Evolutionary conservation across 208 protist species (phyloP).

Genomic region (Crithidia sp.): DNA sequence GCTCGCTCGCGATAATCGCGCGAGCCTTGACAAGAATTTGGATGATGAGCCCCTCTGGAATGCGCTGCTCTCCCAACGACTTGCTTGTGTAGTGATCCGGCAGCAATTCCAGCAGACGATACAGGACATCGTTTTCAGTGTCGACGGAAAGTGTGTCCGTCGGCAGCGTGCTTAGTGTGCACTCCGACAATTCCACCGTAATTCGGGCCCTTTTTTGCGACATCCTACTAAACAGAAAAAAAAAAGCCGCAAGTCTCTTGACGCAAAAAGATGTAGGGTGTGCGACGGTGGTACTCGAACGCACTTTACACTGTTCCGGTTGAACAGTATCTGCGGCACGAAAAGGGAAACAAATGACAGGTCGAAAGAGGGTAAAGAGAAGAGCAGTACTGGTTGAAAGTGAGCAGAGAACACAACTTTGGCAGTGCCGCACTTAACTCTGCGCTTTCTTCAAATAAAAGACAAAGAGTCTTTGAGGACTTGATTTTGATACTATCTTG

Average conservation of each 20-base stretch:
- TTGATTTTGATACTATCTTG: no score
- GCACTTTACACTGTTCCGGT: not conserved
- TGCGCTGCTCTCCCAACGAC: conserved; percentile 49
- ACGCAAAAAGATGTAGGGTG: not conserved
- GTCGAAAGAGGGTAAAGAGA: not conserved
- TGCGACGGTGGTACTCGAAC: no score
- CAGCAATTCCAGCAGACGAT: conserved; percentile 72
- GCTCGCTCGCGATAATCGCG: conserved; percentile 69
- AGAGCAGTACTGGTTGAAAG: no score
- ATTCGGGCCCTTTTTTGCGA: conserved; percentile 24
- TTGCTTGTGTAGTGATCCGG: conserved; percentile 73
- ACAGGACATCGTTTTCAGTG: conserved; percentile 73
- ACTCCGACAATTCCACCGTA: conserved; percentile 48
- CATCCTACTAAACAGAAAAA: conserved; percentile 19
- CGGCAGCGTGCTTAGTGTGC: conserved; percentile 57
- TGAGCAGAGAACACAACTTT: no score
- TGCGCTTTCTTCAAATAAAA: no score
- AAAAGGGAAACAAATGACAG: conserved; percentile 22
- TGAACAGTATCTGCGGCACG: no score
- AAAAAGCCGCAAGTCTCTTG: not conserved
- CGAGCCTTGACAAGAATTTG: conserved; percentile 63
- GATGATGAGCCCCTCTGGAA: conserved; percentile 73
- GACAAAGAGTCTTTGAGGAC: no score
- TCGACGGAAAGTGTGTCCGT: conserved; percentile 70
- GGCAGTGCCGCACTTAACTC: no score